Evolutionary conservation across 768 basidiomycete genomes (phyloP), one percentile per base, ranked within the genome.

Genomic region (Lactarius quietus): DNA sequence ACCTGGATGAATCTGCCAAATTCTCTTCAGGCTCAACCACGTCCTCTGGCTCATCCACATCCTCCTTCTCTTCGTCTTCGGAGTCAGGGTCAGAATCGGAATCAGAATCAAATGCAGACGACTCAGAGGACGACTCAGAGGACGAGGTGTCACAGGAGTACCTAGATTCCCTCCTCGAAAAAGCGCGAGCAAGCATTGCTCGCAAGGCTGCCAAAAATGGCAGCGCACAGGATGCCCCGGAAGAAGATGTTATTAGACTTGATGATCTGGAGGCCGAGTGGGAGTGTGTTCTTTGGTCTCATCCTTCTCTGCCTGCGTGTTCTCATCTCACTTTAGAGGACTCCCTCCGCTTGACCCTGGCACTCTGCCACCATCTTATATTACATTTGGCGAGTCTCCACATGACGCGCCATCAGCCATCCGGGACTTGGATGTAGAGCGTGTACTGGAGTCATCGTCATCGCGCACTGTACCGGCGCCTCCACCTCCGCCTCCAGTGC

Each of bases 291-390:
- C 58, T 57, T 39, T 39, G 28, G 59, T 55, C 61, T 61, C 59
- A 59, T 61, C 39, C 68, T 48, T 53, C 26, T 26, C 9, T 10
- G 7, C 9, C 35, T 64, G 35, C 62, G 55, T 29, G 31, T 26
- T 26, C 58, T 59, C 62, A 53, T 39, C 5, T 39, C 26, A 9
- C 38, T 35, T n/a, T 69, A 88, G 86, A 68, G 79, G 80, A 28
- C 72, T 92, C 54, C 90, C 91, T 3, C 72, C 75, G 12, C 76
- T 92, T n/a, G 78, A 92, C 71, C 85, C 89, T 57, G 87, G 88
- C 54, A 71, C 73, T 17, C 81, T 90, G 14, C 89, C 90, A 8
- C 73, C 76, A 18, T 79, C 86, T 6, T 92, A 92, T 73, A 84
- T 93, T 62, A 80, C 79, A 39, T 76, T 87, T 55, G 80, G 79